These are phyloP conservation scores for Aspergillus asperescens DNA, from an alignment of 495 filamentous ascomycete species.

Conservation along the genomic window DNA sequence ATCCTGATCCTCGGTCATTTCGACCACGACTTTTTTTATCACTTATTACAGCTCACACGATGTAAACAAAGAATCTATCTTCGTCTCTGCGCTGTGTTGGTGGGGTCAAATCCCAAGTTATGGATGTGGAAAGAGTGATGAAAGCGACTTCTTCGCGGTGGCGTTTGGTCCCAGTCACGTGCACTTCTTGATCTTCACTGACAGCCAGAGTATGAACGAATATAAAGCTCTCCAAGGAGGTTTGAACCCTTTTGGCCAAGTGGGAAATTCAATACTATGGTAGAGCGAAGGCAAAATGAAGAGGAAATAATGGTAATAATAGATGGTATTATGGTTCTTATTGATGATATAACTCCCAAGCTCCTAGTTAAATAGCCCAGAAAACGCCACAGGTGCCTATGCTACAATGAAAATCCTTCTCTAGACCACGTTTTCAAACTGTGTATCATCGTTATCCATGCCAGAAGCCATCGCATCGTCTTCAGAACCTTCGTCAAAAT, in stretches of 20 bases:
- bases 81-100: slow-evolving; percentile 2
- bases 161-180: slow-evolving; percentile 4
- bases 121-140: slow-evolving; percentile 5
- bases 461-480: slow-evolving; percentile 41
- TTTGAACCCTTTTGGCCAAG: too few species aligned
- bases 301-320: not conserved
- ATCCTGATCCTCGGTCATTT: slow-evolving; percentile 71
- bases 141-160: not conserved
- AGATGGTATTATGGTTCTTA: not conserved
- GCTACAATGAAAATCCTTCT: slow-evolving; percentile 19
- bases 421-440: slow-evolving; percentile 68
- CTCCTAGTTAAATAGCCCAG: slow-evolving; percentile 10
- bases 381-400: slow-evolving; percentile 27
- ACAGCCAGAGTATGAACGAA: too few species aligned
- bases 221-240: too few species aligned
- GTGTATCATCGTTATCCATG: slow-evolving; percentile 62
- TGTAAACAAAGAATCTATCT: not conserved
- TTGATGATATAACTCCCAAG: slow-evolving; percentile 2
- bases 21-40: not conserved
- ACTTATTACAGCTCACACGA: slow-evolving; percentile 6
- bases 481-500: slow-evolving; percentile 42
- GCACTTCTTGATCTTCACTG: too few species aligned
- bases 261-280: too few species aligned
- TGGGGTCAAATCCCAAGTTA: not conserved
- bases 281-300: not conserved